Conservation (phyloP, 1,284 basidiomycete genomes). For the Rugosomyces carneus region DNA sequence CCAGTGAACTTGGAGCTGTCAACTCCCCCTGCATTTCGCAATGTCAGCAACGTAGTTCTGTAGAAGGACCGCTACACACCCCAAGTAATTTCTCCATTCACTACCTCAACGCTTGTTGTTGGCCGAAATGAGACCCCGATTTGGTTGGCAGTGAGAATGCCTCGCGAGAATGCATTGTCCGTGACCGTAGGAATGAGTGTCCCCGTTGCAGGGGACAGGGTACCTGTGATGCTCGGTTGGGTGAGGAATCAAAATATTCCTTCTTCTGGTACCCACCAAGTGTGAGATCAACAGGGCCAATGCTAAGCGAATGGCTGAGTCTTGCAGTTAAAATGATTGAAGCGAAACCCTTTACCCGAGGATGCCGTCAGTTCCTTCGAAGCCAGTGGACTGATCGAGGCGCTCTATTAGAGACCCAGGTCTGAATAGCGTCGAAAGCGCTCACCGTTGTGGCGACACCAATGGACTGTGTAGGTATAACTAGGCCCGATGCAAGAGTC, state of each 20-base stretch:
- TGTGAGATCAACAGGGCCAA: slow-evolving; percentile 47
- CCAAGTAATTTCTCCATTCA: slow-evolving; percentile 43
- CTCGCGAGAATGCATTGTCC: slow-evolving; percentile 40
- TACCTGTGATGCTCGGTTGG: slow-evolving; percentile 17
- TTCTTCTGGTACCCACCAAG: slow-evolving; percentile 17
- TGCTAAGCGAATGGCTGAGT: slow-evolving; percentile 19
- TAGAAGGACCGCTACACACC: slow-evolving; percentile 20
- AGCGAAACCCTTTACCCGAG: slow-evolving; percentile 34
- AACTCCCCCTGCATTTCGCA: slow-evolving; percentile 36
- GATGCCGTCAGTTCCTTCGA: slow-evolving; percentile 44
- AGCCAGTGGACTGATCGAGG: slow-evolving; percentile 24
- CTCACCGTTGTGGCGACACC: slow-evolving; percentile 41
- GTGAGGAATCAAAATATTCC: not conserved
- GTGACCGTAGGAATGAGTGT: slow-evolving; percentile 37
- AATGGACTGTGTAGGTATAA: slow-evolving; percentile 45
- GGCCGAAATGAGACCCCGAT: slow-evolving; percentile 50
- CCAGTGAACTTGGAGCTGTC: slow-evolving; percentile 45
- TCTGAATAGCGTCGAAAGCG: slow-evolving; percentile 13
- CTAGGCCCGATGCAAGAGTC: slow-evolving; percentile 21
- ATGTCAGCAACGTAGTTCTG: slow-evolving; percentile 10
- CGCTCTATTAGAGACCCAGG: not conserved
- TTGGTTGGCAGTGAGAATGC: slow-evolving; percentile 30
- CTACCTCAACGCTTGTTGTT: slow-evolving; percentile 22
- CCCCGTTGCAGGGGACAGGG: slow-evolving; percentile 26
- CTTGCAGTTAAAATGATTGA: not conserved